phyloP scores from a whole-genome alignment of 208 protist species.

The Plasmodiophora brassicae region DNA sequence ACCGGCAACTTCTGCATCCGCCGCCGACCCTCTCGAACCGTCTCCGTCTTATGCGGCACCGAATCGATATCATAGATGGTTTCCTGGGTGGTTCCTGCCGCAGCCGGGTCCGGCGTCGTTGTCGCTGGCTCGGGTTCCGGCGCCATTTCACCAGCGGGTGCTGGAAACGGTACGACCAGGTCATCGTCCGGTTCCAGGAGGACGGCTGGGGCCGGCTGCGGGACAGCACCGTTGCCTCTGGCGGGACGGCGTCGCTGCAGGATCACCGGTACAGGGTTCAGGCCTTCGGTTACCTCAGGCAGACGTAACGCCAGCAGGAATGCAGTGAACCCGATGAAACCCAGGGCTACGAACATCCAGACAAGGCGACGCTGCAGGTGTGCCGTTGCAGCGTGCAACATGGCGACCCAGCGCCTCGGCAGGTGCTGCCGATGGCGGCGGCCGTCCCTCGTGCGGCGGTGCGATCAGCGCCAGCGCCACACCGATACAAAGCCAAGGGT shows the following conservation, averaged over 20 bases:
- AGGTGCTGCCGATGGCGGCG: too few species aligned
- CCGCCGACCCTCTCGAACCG: neutral
- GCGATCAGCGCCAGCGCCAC: too few species aligned
- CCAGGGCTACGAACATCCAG: neutral
- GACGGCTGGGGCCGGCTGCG: too few species aligned
- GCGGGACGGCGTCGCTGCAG: too few species aligned
- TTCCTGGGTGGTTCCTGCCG: neutral
- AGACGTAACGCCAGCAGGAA: neutral
- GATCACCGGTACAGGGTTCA: too few species aligned
- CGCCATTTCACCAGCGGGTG: neutral
- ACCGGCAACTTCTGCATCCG: neutral
- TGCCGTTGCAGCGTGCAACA: too few species aligned
- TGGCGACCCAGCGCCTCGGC: too few species aligned
- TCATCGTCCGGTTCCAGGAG: neutral
- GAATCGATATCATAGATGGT: neutral
- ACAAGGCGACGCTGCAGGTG: neutral
- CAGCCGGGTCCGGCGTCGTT: neutral
- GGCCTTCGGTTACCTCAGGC: neutral
- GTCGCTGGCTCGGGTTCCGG: neutral
- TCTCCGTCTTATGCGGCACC: neutral
- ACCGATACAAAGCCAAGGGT: too few species aligned
- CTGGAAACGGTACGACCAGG: neutral
- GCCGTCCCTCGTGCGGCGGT: too few species aligned
- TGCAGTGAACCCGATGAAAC: neutral
- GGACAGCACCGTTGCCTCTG: too few species aligned